Evolutionary conservation across 768 basidiomycete species (phyloP), one percentile per base, ranked within the genome.

Genomic region (Suillus subalutaceus): DNA sequence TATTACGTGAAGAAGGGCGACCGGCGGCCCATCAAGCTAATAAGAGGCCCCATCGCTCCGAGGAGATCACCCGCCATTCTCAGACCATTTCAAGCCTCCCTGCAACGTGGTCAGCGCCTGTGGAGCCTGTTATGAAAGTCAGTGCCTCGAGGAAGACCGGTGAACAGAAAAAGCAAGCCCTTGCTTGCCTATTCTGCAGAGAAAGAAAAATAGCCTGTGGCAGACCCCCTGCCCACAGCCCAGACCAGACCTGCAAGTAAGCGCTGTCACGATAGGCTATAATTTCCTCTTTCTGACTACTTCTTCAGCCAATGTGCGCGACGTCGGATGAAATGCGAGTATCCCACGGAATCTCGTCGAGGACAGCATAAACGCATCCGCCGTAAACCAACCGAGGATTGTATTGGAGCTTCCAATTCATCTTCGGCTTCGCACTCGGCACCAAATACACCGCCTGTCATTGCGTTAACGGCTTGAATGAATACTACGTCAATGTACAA

Each of bases 191-290:
- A 62, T 84, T 84, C 74, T 84, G 83, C 67, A 76, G 83, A 66
- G 82, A 83, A 74, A 74, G 83, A 67, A 84, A 84, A 74, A 84
- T 84, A 70, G 82, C 82, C 30, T 84, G 83, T 68, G 83, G 83
- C 38, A 74, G 81, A 18, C 82, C 82, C 18, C 68, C 77, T 63
- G 77, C 79, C 35, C 77, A 77, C 23, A 76, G 67, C 67, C 69
- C 72, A 64, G 79, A 81, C 62, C 75, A 73, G 64, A 77, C 81
- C 9, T 84, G 83, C 83, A 84, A 84, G 83, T 84, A 62, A 72
- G 83, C 72, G 18, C 4, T 65, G 15, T 40, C 53, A 13, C n/a
- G 4, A 67, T 50, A 52, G 7, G 56, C 18, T 70, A 52, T 56
- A 60, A 57, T 62, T 63, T 35, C 44, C 66, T 58, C 67, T 67